Percentiles rank a stretch among this genome's conserved stretches.
Conservation (phyloP, 1,284 basidiomycete genomes). For the Porogramme epimiltina region DNA sequence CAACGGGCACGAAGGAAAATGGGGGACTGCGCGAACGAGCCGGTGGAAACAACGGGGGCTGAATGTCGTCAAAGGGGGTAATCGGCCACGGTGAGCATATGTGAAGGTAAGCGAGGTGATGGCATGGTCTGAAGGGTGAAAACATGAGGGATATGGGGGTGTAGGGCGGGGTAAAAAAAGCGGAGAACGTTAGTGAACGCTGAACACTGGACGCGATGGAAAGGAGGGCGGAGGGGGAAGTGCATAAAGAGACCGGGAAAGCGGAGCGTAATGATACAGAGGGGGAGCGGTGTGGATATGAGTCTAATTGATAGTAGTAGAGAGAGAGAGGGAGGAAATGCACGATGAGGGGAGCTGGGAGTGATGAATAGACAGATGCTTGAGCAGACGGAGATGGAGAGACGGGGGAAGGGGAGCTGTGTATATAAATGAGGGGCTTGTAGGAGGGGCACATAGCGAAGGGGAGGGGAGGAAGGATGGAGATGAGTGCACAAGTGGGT, state of each 20-base stretch:
- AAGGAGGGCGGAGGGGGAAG: background rate
- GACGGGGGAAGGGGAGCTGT: background rate
- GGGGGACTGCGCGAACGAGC: too few species aligned
- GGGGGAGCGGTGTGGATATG: conserved; percentile 8
- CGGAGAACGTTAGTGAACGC: background rate
- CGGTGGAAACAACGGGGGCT: background rate
- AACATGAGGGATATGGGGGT: background rate
- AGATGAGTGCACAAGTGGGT: conserved; percentile 5
- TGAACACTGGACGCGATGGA: background rate
- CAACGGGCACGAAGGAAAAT: too few species aligned
- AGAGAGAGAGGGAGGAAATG: background rate
- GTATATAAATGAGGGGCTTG: background rate
- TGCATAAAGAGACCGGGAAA: background rate
- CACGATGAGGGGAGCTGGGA: background rate
- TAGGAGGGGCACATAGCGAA: background rate
- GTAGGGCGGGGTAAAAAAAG: background rate
- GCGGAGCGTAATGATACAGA: conserved; percentile 19
- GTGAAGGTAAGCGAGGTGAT: too few species aligned
- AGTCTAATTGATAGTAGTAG: conserved; percentile 7
- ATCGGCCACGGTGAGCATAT: conserved; percentile 12
- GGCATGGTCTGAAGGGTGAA: conserved; percentile 2
- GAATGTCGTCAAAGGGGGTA: conserved; percentile 1
- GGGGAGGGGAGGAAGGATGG: conserved; percentile 4
- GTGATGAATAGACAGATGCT: background rate
- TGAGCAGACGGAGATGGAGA: background rate